Evolutionary conservation across 2,329 filamentous ascomycete species (phyloP).

Genomic region (Aspergillus eucalypticola): DNA sequence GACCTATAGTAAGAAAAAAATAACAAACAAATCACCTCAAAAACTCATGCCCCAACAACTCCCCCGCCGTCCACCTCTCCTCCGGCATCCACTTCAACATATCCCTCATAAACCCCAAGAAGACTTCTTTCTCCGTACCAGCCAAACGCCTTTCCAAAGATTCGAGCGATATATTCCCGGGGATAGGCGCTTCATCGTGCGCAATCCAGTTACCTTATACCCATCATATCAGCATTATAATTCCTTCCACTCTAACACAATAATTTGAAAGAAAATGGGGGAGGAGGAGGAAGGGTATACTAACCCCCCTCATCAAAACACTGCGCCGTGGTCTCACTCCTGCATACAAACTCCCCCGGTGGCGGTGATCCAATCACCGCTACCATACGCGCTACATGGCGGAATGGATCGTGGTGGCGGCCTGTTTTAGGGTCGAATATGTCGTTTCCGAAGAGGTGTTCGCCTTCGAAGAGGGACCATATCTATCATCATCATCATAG

Average conservation of each 20-base stretch:
- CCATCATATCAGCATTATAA: no score
- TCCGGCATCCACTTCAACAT: slow-evolving; percentile 46
- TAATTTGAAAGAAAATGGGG: no score
- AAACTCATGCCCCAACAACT: slow-evolving; percentile 34
- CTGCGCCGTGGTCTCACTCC: slow-evolving; percentile 31
- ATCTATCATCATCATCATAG: slow-evolving; percentile 40
- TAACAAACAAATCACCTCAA: neutral
- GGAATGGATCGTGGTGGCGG: slow-evolving; percentile 29
- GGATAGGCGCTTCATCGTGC: slow-evolving; percentile 22
- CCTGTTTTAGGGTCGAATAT: slow-evolving; percentile 22
- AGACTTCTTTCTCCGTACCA: slow-evolving; percentile 34
- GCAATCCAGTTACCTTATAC: slow-evolving; percentile 25
- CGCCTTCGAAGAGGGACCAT: slow-evolving; percentile 52
- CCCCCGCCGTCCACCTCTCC: slow-evolving; percentile 37
- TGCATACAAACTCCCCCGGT: slow-evolving; percentile 25
- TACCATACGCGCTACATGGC: slow-evolving; percentile 30
- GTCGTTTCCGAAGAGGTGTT: slow-evolving; percentile 44
- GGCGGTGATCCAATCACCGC: slow-evolving; percentile 29
- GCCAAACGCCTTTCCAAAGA: slow-evolving; percentile 22
- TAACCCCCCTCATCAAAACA: slow-evolving; percentile 29
- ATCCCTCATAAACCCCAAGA: slow-evolving; percentile 36
- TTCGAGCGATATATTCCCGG: slow-evolving; percentile 20
- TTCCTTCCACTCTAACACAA: no score
- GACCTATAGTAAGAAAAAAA: no score
- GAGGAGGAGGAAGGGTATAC: neutral